phyloP scores from a whole-genome alignment of 441 rosid species.

The Isatis lusitanica region DNA sequence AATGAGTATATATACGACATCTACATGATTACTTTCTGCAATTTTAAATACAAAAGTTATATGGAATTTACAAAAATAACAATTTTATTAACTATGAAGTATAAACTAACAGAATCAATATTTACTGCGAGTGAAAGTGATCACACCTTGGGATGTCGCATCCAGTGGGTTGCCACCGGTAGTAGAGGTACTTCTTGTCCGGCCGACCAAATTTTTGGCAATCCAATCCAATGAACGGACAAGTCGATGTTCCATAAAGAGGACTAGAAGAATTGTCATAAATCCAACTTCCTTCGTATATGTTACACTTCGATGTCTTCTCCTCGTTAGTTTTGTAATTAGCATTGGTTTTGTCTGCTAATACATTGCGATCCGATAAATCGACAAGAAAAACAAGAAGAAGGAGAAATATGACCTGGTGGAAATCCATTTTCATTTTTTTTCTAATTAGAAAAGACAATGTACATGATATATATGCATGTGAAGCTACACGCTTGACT shows the following conservation, averaged over 20 bases:
- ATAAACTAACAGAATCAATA: not conserved
- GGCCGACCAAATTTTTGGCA: conserved; percentile 50
- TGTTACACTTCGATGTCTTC: conserved; percentile 27
- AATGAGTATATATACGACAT: not conserved
- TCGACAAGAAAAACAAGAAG: conserved; percentile 21
- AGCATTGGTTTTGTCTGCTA: conserved; percentile 15
- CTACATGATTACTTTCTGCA: not conserved
- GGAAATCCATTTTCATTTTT: conserved; percentile 4
- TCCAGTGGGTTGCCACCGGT: conserved; percentile 51
- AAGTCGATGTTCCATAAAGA: conserved; percentile 41
- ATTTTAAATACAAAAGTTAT: not conserved
- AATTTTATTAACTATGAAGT: too few species aligned
- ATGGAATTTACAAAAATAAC: not conserved
- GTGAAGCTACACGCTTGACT: not conserved
- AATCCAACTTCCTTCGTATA: conserved; percentile 50
- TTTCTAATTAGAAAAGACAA: not conserved
- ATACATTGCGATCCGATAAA: conserved; percentile 10
- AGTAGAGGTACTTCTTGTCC: conserved; percentile 48
- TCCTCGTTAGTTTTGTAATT: not conserved
- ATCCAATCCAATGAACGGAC: conserved; percentile 51
- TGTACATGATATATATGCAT: conserved; percentile 1
- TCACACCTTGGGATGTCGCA: conserved; percentile 51
- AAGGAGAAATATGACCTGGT: not conserved
- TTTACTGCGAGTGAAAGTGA: not conserved
- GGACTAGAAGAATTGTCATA: conserved; percentile 38